Evolutionary conservation across 2,329 filamentous ascomycete genomes (phyloP).

Genomic region (Pseudopithomyces maydicus): DNA sequence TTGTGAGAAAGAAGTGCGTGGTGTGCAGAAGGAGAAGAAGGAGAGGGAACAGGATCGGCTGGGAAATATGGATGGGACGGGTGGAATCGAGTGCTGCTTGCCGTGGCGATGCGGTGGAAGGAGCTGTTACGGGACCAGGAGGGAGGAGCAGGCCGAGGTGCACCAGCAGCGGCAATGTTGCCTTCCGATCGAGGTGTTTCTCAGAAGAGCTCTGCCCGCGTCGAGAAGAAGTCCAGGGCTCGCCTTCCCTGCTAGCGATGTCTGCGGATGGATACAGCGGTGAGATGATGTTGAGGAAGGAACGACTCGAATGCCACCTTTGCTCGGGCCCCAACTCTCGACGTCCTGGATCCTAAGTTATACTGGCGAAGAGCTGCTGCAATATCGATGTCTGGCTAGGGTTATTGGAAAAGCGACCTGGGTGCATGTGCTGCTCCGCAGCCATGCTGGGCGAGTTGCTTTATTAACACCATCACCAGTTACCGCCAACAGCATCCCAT

Average conservation of each 20-base stretch:
- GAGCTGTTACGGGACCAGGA: slow-evolving; percentile 26
- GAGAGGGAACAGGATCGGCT: slow-evolving; percentile 16
- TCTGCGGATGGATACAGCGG: slow-evolving; percentile 19
- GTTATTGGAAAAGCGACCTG: slow-evolving; percentile 25
- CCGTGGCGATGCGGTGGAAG: slow-evolving; percentile 32
- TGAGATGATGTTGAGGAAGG: slow-evolving; percentile 9
- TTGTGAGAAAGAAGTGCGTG: slow-evolving; percentile 47
- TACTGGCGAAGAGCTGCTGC: slow-evolving; percentile 40
- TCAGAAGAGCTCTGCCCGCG: slow-evolving; percentile 12
- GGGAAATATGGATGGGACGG: slow-evolving; percentile 16
- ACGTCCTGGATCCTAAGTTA: slow-evolving; percentile 25
- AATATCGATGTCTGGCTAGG: slow-evolving; percentile 39
- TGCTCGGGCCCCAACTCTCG: neutral
- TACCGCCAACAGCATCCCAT: slow-evolving; percentile 26
- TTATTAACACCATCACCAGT: slow-evolving; percentile 34
- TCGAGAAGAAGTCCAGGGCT: slow-evolving; percentile 21
- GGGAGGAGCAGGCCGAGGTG: slow-evolving; percentile 15
- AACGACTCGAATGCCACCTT: slow-evolving; percentile 7
- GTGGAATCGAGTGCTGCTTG: slow-evolving; percentile 19
- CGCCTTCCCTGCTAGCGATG: slow-evolving; percentile 25
- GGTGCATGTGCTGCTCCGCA: slow-evolving; percentile 29
- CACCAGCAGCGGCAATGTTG: slow-evolving; percentile 24
- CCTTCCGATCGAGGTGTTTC: slow-evolving; percentile 23
- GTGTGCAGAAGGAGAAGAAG: slow-evolving; percentile 30
- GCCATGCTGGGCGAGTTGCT: slow-evolving; percentile 29